Evolutionary conservation across 1,139 yeast genomes (phyloP), one percentile per base, ranked within the genome.

Genomic region (Candida sanyaensis): DNA sequence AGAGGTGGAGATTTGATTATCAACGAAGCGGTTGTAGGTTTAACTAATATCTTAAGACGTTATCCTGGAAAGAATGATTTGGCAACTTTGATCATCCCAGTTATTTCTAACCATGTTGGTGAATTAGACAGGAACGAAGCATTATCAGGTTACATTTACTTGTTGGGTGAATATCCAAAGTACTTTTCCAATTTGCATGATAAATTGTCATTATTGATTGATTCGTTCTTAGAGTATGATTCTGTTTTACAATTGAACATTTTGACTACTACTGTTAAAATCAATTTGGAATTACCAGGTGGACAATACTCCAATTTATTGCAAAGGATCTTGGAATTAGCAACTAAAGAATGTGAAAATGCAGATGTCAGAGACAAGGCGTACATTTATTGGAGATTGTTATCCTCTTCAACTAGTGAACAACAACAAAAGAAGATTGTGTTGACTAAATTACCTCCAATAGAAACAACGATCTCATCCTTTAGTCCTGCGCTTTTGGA

Each of bases 311-410:
- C 77, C 10, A 74, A 71, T 13, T 65, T 84, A 30, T 77, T 93
- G 54, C 96, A 92, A 64, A 77, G 75, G 42, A 78, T 89, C 4
- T 75, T 93, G 55, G 90, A 88, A 57, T 72, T 83, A 48, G 90
- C 96, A 10, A 90, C 97, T 1, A 83, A 84, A 49, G 83, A 84
- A 50, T 80, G 91, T 50, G 96, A 90, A 57, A 91, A 91, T 64
- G 88, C 96, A 2, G 99, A 93, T 65, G 88, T 93, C 37, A 81
- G 98, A 60, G 99, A 93, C 67, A 83, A 93, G 68, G 97, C 97
- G 0, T 93, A 86, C 67, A 80, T 93, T 45, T 93, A 91, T 68
- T 93, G 98, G 98, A 83, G 99, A 63, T 74, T 95, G 50, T 74
- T 93, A 50, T 89, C 97, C 0, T 72, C 86, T 28, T 61, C 70